phyloP scores from a whole-genome alignment of 2,329 filamentous ascomycete genomes.

The Coleophoma cylindrospora region DNA sequence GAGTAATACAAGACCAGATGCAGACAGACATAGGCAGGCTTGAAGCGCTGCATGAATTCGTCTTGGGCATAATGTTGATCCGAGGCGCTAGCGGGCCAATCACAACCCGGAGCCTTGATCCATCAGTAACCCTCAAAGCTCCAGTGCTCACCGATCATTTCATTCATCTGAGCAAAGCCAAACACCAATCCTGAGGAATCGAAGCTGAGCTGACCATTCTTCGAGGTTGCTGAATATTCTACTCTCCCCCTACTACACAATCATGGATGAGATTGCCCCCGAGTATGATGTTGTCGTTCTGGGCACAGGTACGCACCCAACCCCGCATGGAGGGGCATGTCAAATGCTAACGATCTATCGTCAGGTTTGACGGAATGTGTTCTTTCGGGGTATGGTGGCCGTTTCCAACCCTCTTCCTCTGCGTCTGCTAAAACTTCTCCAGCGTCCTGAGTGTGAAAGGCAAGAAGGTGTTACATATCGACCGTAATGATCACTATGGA shows the following conservation, averaged over 20 bases:
- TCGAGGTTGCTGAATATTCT: slow-evolving; percentile 4
- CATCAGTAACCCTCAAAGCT: background rate
- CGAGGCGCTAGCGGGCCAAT: background rate
- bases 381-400: slow-evolving; percentile 74
- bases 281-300: slow-evolving; percentile 99
- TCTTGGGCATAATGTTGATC: too few relatives aligned
- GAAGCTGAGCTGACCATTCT: slow-evolving; percentile 9
- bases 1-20: too few relatives aligned
- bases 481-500: slow-evolving; percentile 97
- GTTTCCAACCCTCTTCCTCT: background rate
- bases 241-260: slow-evolving; percentile 24
- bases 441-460: slow-evolving; percentile 97
- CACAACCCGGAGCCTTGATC: background rate
- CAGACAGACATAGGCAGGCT: background rate
- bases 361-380: slow-evolving; percentile 97
- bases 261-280: slow-evolving; percentile 96
- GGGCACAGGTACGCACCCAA: slow-evolving; percentile 73
- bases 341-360: slow-evolving; percentile 15
- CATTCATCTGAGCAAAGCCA: background rate
- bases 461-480: slow-evolving; percentile 98
- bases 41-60: background rate
- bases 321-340: slow-evolving; percentile 32
- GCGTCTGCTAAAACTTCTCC: slow-evolving; percentile 16
- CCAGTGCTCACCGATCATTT: slow-evolving; percentile 1
- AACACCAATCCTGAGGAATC: background rate